Evolutionary conservation across 176 grass and related monocot genomes (phyloP), one percentile per base, ranked within the genome.

Genomic region (Rhipidocladum racemiflorum): DNA sequence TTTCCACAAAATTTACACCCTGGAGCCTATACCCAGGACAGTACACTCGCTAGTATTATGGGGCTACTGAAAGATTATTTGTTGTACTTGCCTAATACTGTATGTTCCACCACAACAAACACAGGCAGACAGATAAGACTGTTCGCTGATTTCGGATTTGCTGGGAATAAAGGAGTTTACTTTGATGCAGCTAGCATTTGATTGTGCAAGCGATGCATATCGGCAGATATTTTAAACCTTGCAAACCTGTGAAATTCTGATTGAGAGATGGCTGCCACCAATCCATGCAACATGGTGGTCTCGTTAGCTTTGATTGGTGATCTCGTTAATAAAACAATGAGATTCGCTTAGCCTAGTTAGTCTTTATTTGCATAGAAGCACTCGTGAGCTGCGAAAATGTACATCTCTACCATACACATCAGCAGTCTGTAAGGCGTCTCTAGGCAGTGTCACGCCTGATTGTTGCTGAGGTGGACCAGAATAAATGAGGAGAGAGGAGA

Each of bases 41-140:
- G 73, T 17, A 80, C 45, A 68, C 48, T 40, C 50, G 42, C 49
- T 45, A 13, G 43, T 27, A 68, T 74, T 35, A n/a, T 57, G 50
- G 57, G 27, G 27, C 70, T 72, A 53, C 45, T n/a, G 36, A 11
- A 77, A 60, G 7, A 45, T 64, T 44, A 24, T 63, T 64, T 78
- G 57, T 62, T 62, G 39, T 78, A 48, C 75, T 79, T 79, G 60
- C 59, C 32, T 38, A 38, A 32, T n/a, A 38, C 50, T 40, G 65
- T 59, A 32, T 36, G 48, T 38, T 57, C 30, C 50, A 39, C 18
- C 51, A 39, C 2, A 75, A 57, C 49, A 21, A 51, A 39, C 32
- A 75, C 11, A 21, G 4, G 18, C 28, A 55, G 2, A 74, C 20
- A 15, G 24, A 6, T 23, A 32, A 18, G 49, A 54, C 49, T 56